These are phyloP conservation scores for Luzula sylvatica DNA, from an alignment of 176 grass and related monocot species.

Conservation along the genomic window DNA sequence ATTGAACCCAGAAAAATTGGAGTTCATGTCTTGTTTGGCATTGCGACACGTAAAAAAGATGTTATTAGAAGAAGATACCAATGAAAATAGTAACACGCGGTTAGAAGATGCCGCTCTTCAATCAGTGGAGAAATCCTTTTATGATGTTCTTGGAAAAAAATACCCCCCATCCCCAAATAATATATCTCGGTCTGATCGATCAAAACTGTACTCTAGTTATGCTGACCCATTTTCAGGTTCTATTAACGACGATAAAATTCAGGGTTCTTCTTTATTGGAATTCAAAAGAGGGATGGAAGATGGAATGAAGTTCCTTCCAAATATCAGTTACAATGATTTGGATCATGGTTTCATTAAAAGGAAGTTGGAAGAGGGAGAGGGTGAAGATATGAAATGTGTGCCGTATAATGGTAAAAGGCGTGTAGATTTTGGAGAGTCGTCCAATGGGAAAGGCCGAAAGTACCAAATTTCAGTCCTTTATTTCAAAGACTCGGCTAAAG, in stretches of 20 bases:
- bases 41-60: conserved; percentile 25
- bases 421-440: background rate
- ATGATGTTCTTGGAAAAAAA: conserved; percentile 22
- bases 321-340: conserved; percentile 7
- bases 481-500: background rate
- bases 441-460: conserved; percentile 8
- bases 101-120: conserved; percentile 4
- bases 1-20: background rate
- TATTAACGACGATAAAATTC: background rate
- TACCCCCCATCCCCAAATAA: background rate
- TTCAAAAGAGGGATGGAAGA: conserved; percentile 30
- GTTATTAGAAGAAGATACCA: conserved; percentile 24
- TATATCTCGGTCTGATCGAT: background rate
- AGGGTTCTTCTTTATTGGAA: conserved; percentile 11
- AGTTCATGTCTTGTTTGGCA: conserved; percentile 6
- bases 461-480: conserved; percentile 17
- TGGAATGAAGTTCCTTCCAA: conserved; percentile 27
- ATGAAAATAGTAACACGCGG: conserved; percentile 9
- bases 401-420: background rate
- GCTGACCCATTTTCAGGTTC: background rate
- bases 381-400: no score
- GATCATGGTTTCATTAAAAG: background rate
- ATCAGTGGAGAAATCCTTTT: conserved; percentile 21
- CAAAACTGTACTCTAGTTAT: background rate
- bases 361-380: background rate